Conservation (phyloP, 768 basidiomycete genomes). For the Omphalotus guepiniiformis region DNA sequence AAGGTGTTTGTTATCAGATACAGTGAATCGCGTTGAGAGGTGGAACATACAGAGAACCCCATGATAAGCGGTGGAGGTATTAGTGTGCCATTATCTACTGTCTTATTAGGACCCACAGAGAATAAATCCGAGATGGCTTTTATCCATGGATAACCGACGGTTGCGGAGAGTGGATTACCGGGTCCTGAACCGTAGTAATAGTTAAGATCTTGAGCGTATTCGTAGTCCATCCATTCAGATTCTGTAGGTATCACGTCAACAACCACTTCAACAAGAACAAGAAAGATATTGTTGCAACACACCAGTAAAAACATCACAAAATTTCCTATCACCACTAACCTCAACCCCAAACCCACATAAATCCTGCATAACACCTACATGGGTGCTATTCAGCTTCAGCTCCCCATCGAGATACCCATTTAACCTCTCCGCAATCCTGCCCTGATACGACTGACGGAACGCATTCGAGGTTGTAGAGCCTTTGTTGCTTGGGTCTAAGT, state of each 20-base stretch:
- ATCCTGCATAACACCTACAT: constrained; percentile 41
- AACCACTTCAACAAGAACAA: not conserved
- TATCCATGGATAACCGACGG: constrained; percentile 36
- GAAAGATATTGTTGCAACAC: not conserved
- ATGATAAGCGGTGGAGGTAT: constrained; percentile 37
- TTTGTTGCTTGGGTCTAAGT: constrained; percentile 24
- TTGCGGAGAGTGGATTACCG: constrained; percentile 37
- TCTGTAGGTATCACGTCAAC: constrained; percentile 15
- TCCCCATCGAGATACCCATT: constrained; percentile 31
- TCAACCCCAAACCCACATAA: constrained; percentile 37
- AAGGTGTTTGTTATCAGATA: too few relatives aligned
- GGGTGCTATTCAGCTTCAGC: constrained; percentile 26
- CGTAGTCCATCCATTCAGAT: constrained; percentile 39
- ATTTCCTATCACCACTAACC: constrained; percentile 33
- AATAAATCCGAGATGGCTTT: constrained; percentile 35
- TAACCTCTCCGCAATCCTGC: constrained; percentile 28
- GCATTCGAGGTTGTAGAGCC: constrained; percentile 20
- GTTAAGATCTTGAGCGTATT: constrained; percentile 41
- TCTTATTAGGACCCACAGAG: constrained; percentile 24
- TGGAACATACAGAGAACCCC: constrained; percentile 40
- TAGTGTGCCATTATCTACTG: constrained; percentile 21
- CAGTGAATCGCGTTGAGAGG: too few relatives aligned
- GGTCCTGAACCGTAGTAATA: constrained; percentile 47
- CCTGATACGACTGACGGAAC: constrained; percentile 31
- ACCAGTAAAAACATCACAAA: constrained; percentile 38